Percentiles rank a stretch among this genome's conserved stretches.
phyloP scores from a whole-genome alignment of 2,329 filamentous ascomycete species.

The Curvularia eragrostidis region DNA sequence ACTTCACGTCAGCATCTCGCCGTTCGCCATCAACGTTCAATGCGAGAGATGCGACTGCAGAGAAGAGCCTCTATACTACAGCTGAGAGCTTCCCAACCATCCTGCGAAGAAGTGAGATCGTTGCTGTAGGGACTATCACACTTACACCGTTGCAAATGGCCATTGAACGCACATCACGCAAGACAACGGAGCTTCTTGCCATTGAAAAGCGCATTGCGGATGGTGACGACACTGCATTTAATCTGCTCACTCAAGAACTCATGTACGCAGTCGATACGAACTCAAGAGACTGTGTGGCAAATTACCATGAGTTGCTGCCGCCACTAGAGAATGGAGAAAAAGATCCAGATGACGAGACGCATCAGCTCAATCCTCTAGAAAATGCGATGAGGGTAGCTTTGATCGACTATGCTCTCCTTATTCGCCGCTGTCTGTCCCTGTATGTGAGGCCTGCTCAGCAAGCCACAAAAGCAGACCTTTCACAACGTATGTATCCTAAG shows the following conservation, averaged over 20 bases:
- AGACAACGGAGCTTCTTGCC: slow-evolving; percentile 81
- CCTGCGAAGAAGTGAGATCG: slow-evolving; percentile 82
- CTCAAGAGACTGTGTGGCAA: slow-evolving; percentile 77
- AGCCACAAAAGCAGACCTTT: slow-evolving; percentile 66
- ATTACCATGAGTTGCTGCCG: slow-evolving; percentile 78
- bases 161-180: slow-evolving; percentile 86
- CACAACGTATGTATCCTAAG: slow-evolving; percentile 63
- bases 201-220: slow-evolving; percentile 77
- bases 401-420: slow-evolving; percentile 85
- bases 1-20: slow-evolving; percentile 78
- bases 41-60: slow-evolving; percentile 74
- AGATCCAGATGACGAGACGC: slow-evolving; percentile 53
- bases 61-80: slow-evolving; percentile 85
- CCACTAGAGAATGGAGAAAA: slow-evolving; percentile 47
- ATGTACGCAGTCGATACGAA: slow-evolving; percentile 76
- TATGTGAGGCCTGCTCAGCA: slow-evolving; percentile 70
- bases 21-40: slow-evolving; percentile 72
- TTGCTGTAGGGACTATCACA: slow-evolving; percentile 69
- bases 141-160: slow-evolving; percentile 84
- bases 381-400: slow-evolving; percentile 84
- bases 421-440: slow-evolving; percentile 79
- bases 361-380: slow-evolving; percentile 64
- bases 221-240: slow-evolving; percentile 73
- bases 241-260: slow-evolving; percentile 75
- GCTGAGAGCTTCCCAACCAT: slow-evolving; percentile 91